phyloP scores from a whole-genome alignment of 257 asterid genomes.

The Ballota nigra region DNA sequence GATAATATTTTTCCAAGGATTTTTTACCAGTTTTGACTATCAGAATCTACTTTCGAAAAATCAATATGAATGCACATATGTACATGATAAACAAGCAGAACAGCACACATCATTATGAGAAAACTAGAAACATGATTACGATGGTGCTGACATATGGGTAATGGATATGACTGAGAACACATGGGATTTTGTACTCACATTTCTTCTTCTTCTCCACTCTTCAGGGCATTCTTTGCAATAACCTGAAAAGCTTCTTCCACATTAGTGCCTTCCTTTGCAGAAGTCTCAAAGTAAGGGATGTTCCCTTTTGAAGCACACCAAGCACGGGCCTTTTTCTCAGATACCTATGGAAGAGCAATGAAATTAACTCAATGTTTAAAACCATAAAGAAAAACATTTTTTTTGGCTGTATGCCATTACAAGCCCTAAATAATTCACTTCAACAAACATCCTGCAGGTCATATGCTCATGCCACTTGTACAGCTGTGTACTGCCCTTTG shows the following conservation, averaged over 20 bases:
- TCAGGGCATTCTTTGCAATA: constrained; percentile 91
- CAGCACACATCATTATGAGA: background rate
- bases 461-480: background rate
- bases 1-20: background rate
- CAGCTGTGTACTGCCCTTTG: no score
- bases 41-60: background rate
- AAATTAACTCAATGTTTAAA: background rate
- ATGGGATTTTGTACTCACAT: constrained; percentile 56
- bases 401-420: no score
- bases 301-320: constrained; percentile 99
- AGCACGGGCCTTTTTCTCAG: constrained; percentile 98
- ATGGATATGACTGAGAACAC: background rate
- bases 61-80: background rate
- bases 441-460: background rate
- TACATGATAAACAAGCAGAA: background rate
- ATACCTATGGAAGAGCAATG: constrained; percentile 47
- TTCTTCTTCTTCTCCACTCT: constrained; percentile 95
- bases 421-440: background rate
- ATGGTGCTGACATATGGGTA: background rate
- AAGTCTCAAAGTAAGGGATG: constrained; percentile 95
- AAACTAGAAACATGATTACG: background rate
- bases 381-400: background rate
- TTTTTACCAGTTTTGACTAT: background rate
- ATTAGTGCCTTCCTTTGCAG: constrained; percentile 95
- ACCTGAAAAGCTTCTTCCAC: constrained; percentile 97